phyloP scores from a whole-genome alignment of 331 rosid genomes.

The Quercus lobata region DNA sequence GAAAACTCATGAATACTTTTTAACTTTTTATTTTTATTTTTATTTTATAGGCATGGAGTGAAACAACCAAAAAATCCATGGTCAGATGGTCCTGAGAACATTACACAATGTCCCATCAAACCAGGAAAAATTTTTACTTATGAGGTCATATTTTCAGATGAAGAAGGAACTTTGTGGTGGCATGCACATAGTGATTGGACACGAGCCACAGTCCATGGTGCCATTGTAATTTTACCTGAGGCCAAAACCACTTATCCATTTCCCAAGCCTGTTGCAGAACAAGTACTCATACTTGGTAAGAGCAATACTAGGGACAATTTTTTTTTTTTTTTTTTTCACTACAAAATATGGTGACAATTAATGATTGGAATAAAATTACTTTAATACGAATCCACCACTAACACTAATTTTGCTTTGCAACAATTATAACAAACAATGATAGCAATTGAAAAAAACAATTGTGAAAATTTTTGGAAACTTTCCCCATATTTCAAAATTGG shows the following conservation, averaged over 20 bases:
- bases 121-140: conserved; percentile 27
- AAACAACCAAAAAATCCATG: conserved; percentile 44
- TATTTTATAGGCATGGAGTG: conserved; percentile 30
- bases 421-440: no score
- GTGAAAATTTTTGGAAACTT: no score
- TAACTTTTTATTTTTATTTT: not conserved
- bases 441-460: no score
- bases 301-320: no score
- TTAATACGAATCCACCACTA: no score
- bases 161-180: conserved; percentile 57
- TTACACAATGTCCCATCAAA: conserved; percentile 43
- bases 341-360: no score
- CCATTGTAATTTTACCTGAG: conserved; percentile 21
- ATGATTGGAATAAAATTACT: no score
- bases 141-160: conserved; percentile 31
- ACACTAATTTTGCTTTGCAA: no score
- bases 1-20: no score
- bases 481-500: no score
- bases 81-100: conserved; percentile 47
- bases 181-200: conserved; percentile 50
- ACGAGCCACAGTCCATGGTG: conserved; percentile 44
- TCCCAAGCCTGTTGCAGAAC: conserved; percentile 13
- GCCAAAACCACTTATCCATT: conserved; percentile 12
- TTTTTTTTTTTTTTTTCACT: not conserved
- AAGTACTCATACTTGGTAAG: conserved; percentile 20